phyloP scores from a whole-genome alignment of 2,329 filamentous ascomycete genomes.

The Salinomyces thailandicus region DNA sequence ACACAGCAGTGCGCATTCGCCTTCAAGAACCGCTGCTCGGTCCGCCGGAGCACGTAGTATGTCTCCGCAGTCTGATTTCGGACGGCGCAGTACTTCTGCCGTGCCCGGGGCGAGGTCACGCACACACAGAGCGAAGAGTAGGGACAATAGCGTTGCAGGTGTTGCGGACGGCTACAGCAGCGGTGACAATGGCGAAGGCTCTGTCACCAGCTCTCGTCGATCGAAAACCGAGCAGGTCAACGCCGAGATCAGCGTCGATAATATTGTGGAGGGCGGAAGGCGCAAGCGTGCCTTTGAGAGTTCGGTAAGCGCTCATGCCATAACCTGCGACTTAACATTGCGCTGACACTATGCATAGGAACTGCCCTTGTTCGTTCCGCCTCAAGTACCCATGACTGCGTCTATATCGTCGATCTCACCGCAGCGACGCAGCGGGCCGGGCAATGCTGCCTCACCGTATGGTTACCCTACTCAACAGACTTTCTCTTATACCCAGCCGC shows the following conservation, averaged over 20 bases:
- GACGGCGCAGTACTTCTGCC: conserved; percentile 66
- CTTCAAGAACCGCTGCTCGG: conserved; percentile 59
- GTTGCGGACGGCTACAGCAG: conserved; percentile 77
- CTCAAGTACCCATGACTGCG: conserved; percentile 84
- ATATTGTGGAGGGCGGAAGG: conserved; percentile 93
- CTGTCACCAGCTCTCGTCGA: conserved; percentile 59
- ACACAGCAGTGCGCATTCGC: conserved; percentile 49
- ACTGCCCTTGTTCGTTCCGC: conserved; percentile 86
- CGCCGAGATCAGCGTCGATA: conserved; percentile 94
- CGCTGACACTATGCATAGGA: conserved; percentile 48
- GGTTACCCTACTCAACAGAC: conserved; percentile 66
- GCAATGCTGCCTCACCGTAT: conserved; percentile 62
- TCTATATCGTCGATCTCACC: conserved; percentile 97
- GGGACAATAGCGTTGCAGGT: conserved; percentile 41
- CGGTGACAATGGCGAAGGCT: conserved; percentile 69
- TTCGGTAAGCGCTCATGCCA: conserved; percentile 62
- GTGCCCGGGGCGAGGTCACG: conserved; percentile 48
- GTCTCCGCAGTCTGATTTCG: conserved; percentile 59
- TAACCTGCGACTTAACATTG: background rate
- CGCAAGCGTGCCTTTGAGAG: conserved; percentile 90
- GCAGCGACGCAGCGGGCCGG: conserved; percentile 67
- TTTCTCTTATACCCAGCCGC: conserved; percentile 63
- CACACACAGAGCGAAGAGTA: conserved; percentile 41
- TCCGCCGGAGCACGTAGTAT: conserved; percentile 66
- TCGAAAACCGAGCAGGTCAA: conserved; percentile 76